A percentile compares a stretch with the other conserved stretches of the same genome.
Evolutionary conservation across 371 early-diverging fungal genomes (phyloP).

Genomic region (Rhizopus microsporus): DNA sequence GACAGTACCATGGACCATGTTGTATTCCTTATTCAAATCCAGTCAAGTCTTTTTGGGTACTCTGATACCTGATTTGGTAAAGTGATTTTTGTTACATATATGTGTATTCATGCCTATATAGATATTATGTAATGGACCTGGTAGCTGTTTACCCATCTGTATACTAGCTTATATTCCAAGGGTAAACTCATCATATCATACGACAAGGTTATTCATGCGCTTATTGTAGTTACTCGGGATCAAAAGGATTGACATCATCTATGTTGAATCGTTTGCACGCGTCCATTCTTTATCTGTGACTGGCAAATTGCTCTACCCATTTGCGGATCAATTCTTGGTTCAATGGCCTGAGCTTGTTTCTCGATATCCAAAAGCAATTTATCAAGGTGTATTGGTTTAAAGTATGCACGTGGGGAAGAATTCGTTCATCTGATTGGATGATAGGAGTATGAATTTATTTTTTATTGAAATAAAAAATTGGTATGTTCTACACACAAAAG

Average conservation of each 20-base stretch:
- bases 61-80: slow-evolving; percentile 61
- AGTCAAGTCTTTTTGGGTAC: slow-evolving; percentile 32
- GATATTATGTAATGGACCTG: slow-evolving; percentile 93
- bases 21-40: slow-evolving; percentile 44
- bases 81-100: neutral
- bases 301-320: slow-evolving; percentile 76
- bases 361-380: slow-evolving; percentile 67
- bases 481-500: neutral
- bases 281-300: slow-evolving; percentile 82
- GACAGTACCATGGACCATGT: slow-evolving; percentile 59
- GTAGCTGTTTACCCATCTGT: slow-evolving; percentile 87
- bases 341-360: slow-evolving; percentile 80
- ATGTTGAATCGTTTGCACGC: slow-evolving; percentile 92
- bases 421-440: slow-evolving; percentile 8
- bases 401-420: slow-evolving; percentile 19
- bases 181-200: slow-evolving; percentile 33
- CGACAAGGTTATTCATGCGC: neutral
- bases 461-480: too few relatives aligned
- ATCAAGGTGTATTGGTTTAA: slow-evolving; percentile 75
- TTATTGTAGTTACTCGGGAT: slow-evolving; percentile 58
- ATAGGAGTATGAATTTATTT: neutral
- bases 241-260: slow-evolving; percentile 66
- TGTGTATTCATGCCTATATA: slow-evolving; percentile 20
- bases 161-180: slow-evolving; percentile 60
- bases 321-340: slow-evolving; percentile 87